phyloP scores from a whole-genome alignment of 108 stramenopile genomes.

The Cyclotella atomus region DNA sequence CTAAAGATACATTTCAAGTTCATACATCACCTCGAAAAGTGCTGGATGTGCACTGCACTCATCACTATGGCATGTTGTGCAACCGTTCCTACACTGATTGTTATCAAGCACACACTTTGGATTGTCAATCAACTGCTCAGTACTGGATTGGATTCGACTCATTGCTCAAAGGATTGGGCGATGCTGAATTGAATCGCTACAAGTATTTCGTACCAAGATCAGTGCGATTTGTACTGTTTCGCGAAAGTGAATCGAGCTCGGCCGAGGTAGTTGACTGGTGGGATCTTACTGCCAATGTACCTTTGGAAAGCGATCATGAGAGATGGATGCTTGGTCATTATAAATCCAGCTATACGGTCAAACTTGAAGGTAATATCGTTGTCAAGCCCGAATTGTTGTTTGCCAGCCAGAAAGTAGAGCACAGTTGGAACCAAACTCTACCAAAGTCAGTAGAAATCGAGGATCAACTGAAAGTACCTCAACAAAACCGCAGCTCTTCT shows the following conservation, averaged over 20 bases:
- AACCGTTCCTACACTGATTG: not conserved
- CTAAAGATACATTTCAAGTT: not conserved
- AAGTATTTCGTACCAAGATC: not conserved
- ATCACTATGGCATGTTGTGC: not conserved
- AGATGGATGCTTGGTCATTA: not conserved
- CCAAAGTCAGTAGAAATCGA: not conserved
- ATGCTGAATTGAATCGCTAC: not conserved
- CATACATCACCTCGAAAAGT: not conserved
- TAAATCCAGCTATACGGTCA: not conserved
- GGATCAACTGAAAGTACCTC: not conserved
- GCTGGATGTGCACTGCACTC: not conserved
- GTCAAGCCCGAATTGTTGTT: not conserved
- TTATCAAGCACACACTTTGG: not conserved
- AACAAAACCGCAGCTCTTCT: not conserved
- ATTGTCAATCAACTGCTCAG: not conserved
- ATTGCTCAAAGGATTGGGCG: not conserved
- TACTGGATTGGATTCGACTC: not conserved
- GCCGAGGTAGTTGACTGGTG: not conserved
- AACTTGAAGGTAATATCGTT: not conserved
- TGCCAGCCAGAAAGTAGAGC: not conserved
- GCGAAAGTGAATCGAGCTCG: not conserved
- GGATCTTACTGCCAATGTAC: constrained; percentile 1
- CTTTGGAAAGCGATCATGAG: not conserved
- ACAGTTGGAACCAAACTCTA: not conserved
- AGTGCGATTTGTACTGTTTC: not conserved